phyloP scores from a whole-genome alignment of 2,329 filamentous ascomycete genomes.

The Epichloe brachyelytri region DNA sequence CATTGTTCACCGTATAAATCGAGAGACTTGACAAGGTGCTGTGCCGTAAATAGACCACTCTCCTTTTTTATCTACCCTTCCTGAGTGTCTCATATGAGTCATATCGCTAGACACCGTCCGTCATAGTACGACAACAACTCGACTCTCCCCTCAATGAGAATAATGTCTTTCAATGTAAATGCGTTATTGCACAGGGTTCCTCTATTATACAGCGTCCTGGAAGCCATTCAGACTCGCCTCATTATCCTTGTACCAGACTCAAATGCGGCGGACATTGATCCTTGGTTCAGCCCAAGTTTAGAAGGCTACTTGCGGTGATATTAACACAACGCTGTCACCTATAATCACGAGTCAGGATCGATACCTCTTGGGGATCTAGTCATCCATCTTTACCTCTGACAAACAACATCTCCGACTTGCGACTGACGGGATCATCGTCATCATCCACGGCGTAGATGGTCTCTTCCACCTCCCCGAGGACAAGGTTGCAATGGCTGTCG shows the following conservation, averaged over 20 bases:
- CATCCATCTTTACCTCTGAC: slow-evolving; percentile 59
- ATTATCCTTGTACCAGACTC: background rate
- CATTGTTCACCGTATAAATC: background rate
- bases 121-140: no score
- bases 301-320: slow-evolving; percentile 46
- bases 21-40: no score
- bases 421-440: slow-evolving; percentile 87
- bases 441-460: slow-evolving; percentile 92
- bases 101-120: no score
- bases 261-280: background rate
- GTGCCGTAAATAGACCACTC: no score
- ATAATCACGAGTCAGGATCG: background rate
- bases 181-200: no score
- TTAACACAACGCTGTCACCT: slow-evolving; percentile 64
- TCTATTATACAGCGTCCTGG: no score
- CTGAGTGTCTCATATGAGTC: no score
- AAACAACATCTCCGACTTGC: slow-evolving; percentile 97
- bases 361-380: slow-evolving; percentile 13
- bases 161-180: no score
- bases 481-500: slow-evolving; percentile 95
- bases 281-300: slow-evolving; percentile 11
- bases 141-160: no score
- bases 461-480: slow-evolving; percentile 92
- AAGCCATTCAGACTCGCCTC: background rate
- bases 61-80: no score